Evolutionary conservation across 345 rosid genomes (phyloP).

Genomic region (Populus tremula): DNA sequence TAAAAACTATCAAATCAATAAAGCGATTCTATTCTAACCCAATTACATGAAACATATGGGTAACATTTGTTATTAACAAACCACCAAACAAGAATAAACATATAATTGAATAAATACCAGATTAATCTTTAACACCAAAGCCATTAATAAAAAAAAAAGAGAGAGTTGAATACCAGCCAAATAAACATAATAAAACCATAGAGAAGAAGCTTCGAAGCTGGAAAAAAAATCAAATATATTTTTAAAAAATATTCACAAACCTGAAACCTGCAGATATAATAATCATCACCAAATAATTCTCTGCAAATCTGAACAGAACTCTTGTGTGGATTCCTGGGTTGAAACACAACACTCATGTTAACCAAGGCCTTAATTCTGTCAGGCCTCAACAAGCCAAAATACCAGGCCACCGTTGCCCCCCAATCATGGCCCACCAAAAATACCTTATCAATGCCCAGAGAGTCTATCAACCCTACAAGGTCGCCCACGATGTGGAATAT

Average conservation of each 20-base stretch:
- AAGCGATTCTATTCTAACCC: background rate
- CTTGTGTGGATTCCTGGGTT: constrained; percentile 46
- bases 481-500: constrained; percentile 48
- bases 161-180: too few relatives aligned
- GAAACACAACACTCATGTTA: constrained; percentile 46
- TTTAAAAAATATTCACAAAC: background rate
- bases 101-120: background rate
- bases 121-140: background rate
- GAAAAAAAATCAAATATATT: background rate
- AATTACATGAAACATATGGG: background rate
- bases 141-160: too few relatives aligned
- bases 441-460: constrained; percentile 23
- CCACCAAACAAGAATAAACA: background rate
- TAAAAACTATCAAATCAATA: background rate
- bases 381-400: constrained; percentile 55
- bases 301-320: constrained; percentile 44
- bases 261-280: constrained; percentile 77
- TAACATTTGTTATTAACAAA: too few relatives aligned
- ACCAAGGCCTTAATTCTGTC: constrained; percentile 72
- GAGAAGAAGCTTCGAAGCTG: background rate
- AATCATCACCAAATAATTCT: constrained; percentile 60
- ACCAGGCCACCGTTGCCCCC: constrained; percentile 73
- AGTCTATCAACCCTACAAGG: constrained; percentile 46
- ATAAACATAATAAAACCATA: too few relatives aligned
- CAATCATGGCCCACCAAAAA: constrained; percentile 79